Percentiles rank a stretch among this genome's conserved stretches.
Evolutionary conservation across 768 basidiomycete genomes (phyloP).

Genomic region (Lepiota brunneoincarnata): DNA sequence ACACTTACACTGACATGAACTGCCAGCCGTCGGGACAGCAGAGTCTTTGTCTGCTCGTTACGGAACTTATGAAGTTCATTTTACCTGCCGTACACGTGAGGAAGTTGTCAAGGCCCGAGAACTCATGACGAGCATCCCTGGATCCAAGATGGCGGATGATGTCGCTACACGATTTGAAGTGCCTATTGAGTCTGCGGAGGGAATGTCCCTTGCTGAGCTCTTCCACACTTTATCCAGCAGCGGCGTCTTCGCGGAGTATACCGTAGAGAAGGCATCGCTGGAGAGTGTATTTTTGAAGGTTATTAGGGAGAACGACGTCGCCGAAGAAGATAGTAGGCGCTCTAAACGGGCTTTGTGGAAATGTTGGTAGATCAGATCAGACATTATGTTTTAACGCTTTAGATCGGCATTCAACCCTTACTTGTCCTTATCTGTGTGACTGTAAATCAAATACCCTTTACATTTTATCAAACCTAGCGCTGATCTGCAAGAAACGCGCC

Average conservation of each 20-base stretch:
- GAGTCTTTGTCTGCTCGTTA: slow-evolving; percentile 63
- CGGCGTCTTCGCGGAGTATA: slow-evolving; percentile 61
- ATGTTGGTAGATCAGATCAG: slow-evolving; percentile 1
- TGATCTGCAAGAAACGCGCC: background rate
- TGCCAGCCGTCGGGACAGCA: slow-evolving; percentile 63
- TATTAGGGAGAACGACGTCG: slow-evolving; percentile 57
- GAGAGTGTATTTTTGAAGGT: slow-evolving; percentile 76
- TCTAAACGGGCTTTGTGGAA: slow-evolving; percentile 18
- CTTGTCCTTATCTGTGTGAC: background rate
- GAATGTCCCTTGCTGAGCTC: slow-evolving; percentile 53
- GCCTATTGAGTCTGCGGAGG: slow-evolving; percentile 41
- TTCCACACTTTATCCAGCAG: slow-evolving; percentile 54
- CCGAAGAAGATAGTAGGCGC: slow-evolving; percentile 37
- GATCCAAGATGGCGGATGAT: slow-evolving; percentile 65
- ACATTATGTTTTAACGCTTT: background rate
- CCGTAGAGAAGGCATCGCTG: slow-evolving; percentile 65
- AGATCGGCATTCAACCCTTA: background rate
- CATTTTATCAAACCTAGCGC: background rate
- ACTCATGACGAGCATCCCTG: slow-evolving; percentile 59
- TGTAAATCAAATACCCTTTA: background rate
- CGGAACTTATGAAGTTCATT: slow-evolving; percentile 75
- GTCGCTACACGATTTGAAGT: slow-evolving; percentile 77
- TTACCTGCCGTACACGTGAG: slow-evolving; percentile 62
- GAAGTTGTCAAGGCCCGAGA: slow-evolving; percentile 55
- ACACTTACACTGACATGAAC: background rate